Evolutionary conservation across 306 rosid genomes (phyloP), one percentile per base, ranked within the genome.

Genomic region (Dryas octopetala): DNA sequence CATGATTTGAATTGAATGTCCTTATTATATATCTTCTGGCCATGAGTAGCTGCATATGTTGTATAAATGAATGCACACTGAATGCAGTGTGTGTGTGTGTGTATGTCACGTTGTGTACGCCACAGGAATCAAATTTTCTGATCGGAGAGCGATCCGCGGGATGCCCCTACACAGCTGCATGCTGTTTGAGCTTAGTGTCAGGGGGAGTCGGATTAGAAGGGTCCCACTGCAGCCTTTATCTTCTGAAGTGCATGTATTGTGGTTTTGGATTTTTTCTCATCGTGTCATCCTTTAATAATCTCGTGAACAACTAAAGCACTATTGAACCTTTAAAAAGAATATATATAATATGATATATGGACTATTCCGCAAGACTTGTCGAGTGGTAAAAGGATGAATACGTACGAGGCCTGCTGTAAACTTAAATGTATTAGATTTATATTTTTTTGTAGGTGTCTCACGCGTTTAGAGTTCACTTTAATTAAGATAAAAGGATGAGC

Each of bases 121-220:
- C 45, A 61, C 49, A 15, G 73, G 66, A 61, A 64, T 43, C 43
- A 48, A 52, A 76, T 59, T 62, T 66, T 69, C 76, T 50, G 63
- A 77, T 49, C 44, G 41, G 80, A 71, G 87, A 87, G 91, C 76
- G 74, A 76, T 84, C 74, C 72, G 17, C 82, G 81, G 81, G 73
- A 6, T 55, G 90, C 89, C 96, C 95, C 91, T 83, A 84, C 89
- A 23, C 9, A 44, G 15, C 47, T 60, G 77, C 81, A 74, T 84
- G 72, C 40, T 55, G 59, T 79, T 82, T 9, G 72, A 78, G 85
- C 66, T 85, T 60, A 84, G 91, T 88, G 85, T 68, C 62, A 59
- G 40, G 15, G 15, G 57, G 62, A 79, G 75, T 83, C 85, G 75
- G 76, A 87, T 69, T 45, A 45, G 15, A 8, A 74, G 66, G 89